A percentile compares a stretch with the other conserved stretches of the same genome.
phyloP scores from a whole-genome alignment of 2,329 filamentous ascomycete genomes.

The Rosellinia necatrix region DNA sequence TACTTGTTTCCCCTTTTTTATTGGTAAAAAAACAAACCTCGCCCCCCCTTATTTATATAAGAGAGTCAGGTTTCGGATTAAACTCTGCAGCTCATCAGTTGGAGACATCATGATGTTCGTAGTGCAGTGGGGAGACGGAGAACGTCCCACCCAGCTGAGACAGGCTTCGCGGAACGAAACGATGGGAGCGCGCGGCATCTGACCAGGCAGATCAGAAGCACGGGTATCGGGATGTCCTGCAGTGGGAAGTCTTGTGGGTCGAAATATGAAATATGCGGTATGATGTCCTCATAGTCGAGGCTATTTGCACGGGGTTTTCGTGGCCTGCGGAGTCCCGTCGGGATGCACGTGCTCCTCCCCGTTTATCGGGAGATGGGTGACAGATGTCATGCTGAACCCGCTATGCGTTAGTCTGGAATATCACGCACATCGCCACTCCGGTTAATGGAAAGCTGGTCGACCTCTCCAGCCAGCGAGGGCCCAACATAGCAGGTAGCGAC shows the following conservation, averaged over 20 bases:
- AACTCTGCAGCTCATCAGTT: background rate
- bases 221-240: background rate
- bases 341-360: constrained; percentile 1
- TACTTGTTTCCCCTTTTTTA: no score
- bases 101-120: background rate
- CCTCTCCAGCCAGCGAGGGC: constrained; percentile 10
- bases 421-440: background rate
- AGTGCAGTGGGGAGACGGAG: background rate
- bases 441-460: background rate
- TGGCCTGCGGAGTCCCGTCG: background rate
- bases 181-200: constrained; percentile 1
- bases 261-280: no score
- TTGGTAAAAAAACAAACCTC: no score
- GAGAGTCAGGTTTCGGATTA: background rate
- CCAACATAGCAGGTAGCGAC: background rate
- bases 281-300: background rate
- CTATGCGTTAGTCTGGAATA: no score
- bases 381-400: background rate
- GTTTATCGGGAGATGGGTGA: constrained; percentile 9
- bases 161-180: constrained; percentile 10
- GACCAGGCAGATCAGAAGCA: constrained; percentile 3
- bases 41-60: background rate
- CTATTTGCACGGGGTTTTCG: background rate
- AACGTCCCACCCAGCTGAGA: constrained; percentile 13
- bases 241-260: no score